Percentiles rank a stretch among this genome's conserved stretches.
Conservation (phyloP, 495 filamentous ascomycete genomes). For the Tuber aestivum region DNA sequence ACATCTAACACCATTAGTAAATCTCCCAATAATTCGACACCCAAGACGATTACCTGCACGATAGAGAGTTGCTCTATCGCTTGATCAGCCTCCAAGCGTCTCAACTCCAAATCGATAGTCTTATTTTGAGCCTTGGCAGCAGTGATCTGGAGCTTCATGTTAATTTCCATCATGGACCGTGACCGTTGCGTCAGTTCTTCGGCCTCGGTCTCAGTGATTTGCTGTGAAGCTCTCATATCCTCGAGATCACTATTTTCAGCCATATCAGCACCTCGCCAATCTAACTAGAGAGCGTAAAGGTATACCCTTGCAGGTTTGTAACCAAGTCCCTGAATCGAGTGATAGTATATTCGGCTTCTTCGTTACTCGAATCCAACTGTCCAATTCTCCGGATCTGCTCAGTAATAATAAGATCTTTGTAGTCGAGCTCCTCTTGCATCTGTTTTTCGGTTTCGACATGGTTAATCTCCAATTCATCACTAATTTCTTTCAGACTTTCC, state of each 20-base stretch:
- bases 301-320: constrained; percentile 62
- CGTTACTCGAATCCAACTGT: constrained; percentile 66
- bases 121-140: constrained; percentile 87
- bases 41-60: constrained; percentile 48
- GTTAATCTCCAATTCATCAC: constrained; percentile 88
- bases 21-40: not conserved
- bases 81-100: constrained; percentile 83
- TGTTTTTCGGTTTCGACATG: constrained; percentile 89
- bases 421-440: constrained; percentile 86
- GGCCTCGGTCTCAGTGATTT: constrained; percentile 85
- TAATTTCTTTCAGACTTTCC: constrained; percentile 80
- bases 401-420: constrained; percentile 66
- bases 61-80: constrained; percentile 81
- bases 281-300: not conserved
- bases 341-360: constrained; percentile 84
- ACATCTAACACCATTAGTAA: constrained; percentile 51
- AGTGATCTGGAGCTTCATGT: constrained; percentile 83
- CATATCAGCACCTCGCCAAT: constrained; percentile 6
- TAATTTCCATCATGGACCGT: constrained; percentile 90
- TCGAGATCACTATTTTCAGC: constrained; percentile 58
- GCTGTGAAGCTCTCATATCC: constrained; percentile 83
- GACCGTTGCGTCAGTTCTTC: constrained; percentile 79
- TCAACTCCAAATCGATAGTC: constrained; percentile 83
- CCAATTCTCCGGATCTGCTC: constrained; percentile 64
- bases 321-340: constrained; percentile 83